Evolutionary conservation across 129 eudicot species (phyloP), one percentile per base, ranked within the genome.

Genomic region (Tagetes erecta): DNA sequence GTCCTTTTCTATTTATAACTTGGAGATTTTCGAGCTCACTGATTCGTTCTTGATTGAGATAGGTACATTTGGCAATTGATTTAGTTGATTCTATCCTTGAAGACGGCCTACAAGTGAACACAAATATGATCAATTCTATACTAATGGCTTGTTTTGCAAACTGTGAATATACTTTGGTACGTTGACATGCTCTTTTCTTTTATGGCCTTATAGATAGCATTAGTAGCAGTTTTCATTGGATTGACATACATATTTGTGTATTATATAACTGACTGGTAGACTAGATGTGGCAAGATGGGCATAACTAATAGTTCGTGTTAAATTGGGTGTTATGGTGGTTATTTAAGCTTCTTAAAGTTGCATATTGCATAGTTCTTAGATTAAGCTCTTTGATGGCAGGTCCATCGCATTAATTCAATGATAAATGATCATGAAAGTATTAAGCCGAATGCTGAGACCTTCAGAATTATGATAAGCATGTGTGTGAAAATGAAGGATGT

Each of bases 401-500:
- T 88, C 50, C 84, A 71, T 76, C 96, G 84, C 59, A 86, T 94
- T 39, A 80, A 83, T 52, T 79, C 87, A 50, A 73, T 84, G 84
- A 82, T 90, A 64, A 64, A 56, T 44, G 73, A 65, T 79, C 85
- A 83, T 63, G 58, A 62, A 35, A 62, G 75, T 42, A 50, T 90
- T 83, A 63, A 80, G 64, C 86, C 85, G 35, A 85, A 88, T 59
- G 49, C 31, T 49, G 98, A 94, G 78, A 86, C 92, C 60, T 86
- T 83, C 76, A 81, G 89, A 79, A 67, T 66, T 78, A 86, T 94
- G 89, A 86, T 90, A 75, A 75, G 42, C 78, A 77, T 86, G 70
- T 79, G 52, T 80, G 98, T 88, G 64, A 88, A 64, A 83, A 84
- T 90, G 93, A 94, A 88, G 69, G 98, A 94, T 78, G 98, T 92